Evolutionary conservation across 208 protist species (phyloP).

Genomic region (Angomonas deanei): DNA sequence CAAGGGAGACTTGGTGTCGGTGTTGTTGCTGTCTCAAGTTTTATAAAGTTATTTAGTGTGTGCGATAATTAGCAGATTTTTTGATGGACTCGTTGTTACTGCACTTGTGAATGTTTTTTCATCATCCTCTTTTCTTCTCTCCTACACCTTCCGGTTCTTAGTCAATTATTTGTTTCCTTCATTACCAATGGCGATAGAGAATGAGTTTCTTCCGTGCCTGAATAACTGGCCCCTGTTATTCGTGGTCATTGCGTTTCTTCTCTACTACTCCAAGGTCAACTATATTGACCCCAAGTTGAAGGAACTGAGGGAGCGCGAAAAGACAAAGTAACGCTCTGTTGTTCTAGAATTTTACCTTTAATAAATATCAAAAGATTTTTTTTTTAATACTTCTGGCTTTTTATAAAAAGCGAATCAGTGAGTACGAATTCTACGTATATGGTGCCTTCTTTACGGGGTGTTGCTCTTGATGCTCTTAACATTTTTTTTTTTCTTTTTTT

Average conservation of each 20-base stretch:
- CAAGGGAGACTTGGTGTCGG: not conserved
- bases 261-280: conserved; percentile 12
- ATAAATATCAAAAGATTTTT: not conserved
- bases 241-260: conserved; percentile 11
- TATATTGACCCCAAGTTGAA: conserved; percentile 24
- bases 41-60: too few relatives aligned
- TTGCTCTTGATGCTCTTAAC: too few relatives aligned
- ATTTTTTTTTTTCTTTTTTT: not conserved
- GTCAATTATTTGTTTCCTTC: not conserved
- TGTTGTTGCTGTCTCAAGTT: not conserved
- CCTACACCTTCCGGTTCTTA: not conserved
- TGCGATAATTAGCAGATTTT: too few relatives aligned
- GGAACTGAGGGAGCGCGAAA: conserved; percentile 13
- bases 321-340: conserved; percentile 8
- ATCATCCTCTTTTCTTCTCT: not conserved
- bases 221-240: conserved; percentile 57
- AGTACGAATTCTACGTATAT: too few relatives aligned
- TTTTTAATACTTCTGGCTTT: not conserved
- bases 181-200: conserved; percentile 20
- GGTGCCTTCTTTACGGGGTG: too few relatives aligned
- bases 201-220: conserved; percentile 40
- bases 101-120: not conserved
- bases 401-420: not conserved
- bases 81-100: too few relatives aligned
- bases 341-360: too few relatives aligned